Evolutionary conservation across 2,329 filamentous ascomycete genomes (phyloP), one percentile per base, ranked within the genome.

Genomic region (Botryotinia convoluta): DNA sequence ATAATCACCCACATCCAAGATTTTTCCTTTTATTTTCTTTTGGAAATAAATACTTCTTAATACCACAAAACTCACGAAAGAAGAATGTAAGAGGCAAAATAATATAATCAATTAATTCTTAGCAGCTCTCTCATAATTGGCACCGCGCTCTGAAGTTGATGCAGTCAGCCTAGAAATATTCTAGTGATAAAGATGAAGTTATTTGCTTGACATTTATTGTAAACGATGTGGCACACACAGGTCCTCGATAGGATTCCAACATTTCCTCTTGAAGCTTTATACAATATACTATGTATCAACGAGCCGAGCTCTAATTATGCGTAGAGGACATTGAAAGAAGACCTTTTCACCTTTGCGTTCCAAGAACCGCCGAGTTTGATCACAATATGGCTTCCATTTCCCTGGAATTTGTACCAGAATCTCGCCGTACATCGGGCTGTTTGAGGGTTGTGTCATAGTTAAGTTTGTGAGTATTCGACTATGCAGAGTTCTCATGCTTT

Each of bases 391-490:
- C 14, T 29, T 18, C 51, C 51, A 29, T 54, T 54, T 18, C 6
- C 51, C 8, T 18, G n/a, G 51, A 18, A 29, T n/a, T 16, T 29
- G n/a, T 29, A 18, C 29, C 51, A 54, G n/a, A 29, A 1, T 54
- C 9, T 6, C 6, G 51, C 26, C 14, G 51, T 9, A 29, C 3
- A 29, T 18, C 14, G 5, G n/a, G 1, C n/a, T 29, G n/a, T 54
- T 54, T 54, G n/a, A 54, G n/a, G 14, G 14, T 7, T 18, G 26
- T 54, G 6, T 29, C 26, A 18, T 29, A 16, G n/a, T 16, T 18
- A 18, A 54, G 8, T 10, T 18, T 18, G 14, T n/a, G 3, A 0
- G 8, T 16, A 4, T 7, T 29, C 3, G 14, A 29, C 3, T 3
- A 54, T 29, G 51, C 1, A 29, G 2, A 9, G 12, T 54, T 54